These are phyloP conservation scores for Ganoderma meredithae DNA, from an alignment of 1,284 basidiomycete genomes.

Conservation along the genomic window DNA sequence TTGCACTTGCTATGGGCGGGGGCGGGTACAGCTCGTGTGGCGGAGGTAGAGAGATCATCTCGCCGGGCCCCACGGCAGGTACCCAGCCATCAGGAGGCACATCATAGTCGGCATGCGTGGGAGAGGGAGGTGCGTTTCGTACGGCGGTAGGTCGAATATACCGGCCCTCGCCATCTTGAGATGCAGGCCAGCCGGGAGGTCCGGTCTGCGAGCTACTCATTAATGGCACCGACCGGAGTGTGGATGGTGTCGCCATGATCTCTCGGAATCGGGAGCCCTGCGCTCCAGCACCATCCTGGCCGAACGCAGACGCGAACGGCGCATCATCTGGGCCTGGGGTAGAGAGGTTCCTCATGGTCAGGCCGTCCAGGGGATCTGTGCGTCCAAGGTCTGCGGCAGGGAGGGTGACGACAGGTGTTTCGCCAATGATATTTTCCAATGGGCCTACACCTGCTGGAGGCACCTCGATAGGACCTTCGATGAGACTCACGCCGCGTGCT, in stretches of 20 bases:
- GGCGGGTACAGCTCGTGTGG: constrained; percentile 37
- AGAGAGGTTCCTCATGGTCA: constrained; percentile 35
- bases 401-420: not conserved
- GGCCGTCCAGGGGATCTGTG: constrained; percentile 32
- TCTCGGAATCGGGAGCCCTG: constrained; percentile 42
- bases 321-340: constrained; percentile 25
- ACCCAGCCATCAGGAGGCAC: constrained; percentile 40
- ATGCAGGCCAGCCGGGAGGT: constrained; percentile 24
- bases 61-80: constrained; percentile 33
- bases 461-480: constrained; percentile 18
- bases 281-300: constrained; percentile 23
- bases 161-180: constrained; percentile 19
- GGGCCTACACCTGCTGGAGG: constrained; percentile 25
- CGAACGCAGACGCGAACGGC: constrained; percentile 20
- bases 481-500: constrained; percentile 27
- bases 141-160: constrained; percentile 31
- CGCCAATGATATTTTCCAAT: constrained; percentile 13
- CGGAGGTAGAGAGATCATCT: constrained; percentile 37
- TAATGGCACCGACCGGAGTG: constrained; percentile 30
- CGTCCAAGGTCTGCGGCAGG: constrained; percentile 10
- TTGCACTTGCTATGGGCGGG: constrained; percentile 24
- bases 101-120: constrained; percentile 29
- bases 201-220: constrained; percentile 17
- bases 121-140: constrained; percentile 33
- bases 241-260: constrained; percentile 37